phyloP scores from a whole-genome alignment of 345 rosid genomes.

The Sapria himalayana region DNA sequence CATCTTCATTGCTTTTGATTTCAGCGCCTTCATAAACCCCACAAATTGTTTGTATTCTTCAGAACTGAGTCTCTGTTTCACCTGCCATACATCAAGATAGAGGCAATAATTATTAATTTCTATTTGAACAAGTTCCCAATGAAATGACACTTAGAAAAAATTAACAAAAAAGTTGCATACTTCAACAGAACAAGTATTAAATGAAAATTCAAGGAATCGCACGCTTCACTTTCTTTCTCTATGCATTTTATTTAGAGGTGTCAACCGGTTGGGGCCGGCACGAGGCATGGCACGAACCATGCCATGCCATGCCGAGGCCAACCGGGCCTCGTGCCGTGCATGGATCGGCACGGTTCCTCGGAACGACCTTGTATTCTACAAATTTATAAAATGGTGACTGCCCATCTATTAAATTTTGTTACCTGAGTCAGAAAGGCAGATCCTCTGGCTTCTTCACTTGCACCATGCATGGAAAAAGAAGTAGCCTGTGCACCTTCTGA shows the following conservation, averaged over 20 bases:
- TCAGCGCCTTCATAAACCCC: conserved; percentile 65
- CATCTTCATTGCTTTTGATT: conserved; percentile 50
- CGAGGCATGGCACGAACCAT: too few relatives aligned
- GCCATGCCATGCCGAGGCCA: too few relatives aligned
- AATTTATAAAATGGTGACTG: too few relatives aligned
- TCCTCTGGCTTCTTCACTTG: conserved; percentile 43
- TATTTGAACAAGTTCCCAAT: background rate
- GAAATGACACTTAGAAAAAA: background rate
- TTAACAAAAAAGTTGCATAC: background rate
- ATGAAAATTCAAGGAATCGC: too few relatives aligned
- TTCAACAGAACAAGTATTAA: too few relatives aligned
- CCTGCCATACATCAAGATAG: conserved; percentile 21
- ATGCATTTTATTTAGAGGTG: too few relatives aligned
- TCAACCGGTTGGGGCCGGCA: too few relatives aligned
- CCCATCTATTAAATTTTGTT: conserved; percentile 1
- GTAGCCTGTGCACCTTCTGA: conserved; percentile 10
- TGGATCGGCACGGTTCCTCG: too few relatives aligned
- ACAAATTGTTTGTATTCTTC: conserved; percentile 69
- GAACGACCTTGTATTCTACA: too few relatives aligned
- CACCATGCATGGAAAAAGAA: conserved; percentile 13
- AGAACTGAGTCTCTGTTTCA: conserved; percentile 45
- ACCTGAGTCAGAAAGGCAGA: conserved; percentile 65
- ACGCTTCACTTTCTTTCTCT: too few relatives aligned
- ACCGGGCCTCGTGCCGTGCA: too few relatives aligned
- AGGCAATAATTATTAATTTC: too few relatives aligned